Conservation (phyloP, 106 monocot species). For the Posidonia australis region DNA sequence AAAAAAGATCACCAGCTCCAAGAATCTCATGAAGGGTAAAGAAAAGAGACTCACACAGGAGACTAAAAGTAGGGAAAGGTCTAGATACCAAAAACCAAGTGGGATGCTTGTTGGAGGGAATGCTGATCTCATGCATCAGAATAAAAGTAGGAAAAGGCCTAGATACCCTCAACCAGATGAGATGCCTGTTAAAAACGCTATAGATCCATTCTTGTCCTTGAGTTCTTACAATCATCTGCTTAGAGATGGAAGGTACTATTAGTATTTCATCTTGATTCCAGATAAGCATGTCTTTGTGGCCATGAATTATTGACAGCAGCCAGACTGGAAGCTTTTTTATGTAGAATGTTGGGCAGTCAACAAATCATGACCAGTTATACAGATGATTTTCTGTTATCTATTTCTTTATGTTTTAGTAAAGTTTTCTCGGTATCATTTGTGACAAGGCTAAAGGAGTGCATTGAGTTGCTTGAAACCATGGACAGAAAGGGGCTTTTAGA, state of each 20-base stretch:
- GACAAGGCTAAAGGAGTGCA: constrained; percentile 61
- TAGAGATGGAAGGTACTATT: constrained; percentile 8
- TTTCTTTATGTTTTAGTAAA: neutral
- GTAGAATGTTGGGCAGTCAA: neutral
- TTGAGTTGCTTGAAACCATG: constrained; percentile 63
- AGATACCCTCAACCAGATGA: neutral
- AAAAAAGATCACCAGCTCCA: neutral
- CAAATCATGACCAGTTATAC: neutral
- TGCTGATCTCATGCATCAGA: neutral
- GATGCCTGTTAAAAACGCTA: neutral
- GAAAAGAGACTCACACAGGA: neutral
- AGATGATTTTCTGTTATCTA: neutral
- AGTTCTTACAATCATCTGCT: constrained; percentile 4
- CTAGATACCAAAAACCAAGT: neutral
- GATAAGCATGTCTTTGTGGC: no score
- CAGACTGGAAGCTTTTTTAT: no score
- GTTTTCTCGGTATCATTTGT: neutral
- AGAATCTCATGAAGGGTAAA: neutral
- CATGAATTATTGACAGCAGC: no score
- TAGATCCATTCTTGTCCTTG: neutral
- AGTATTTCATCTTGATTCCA: neutral
- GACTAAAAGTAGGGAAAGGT: neutral
- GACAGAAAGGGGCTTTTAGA: constrained; percentile 58
- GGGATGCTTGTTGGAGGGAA: neutral
- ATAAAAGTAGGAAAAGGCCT: neutral